A percentile compares a stretch with the other conserved stretches of the same genome.
Evolutionary conservation across 345 rosid genomes (phyloP).

Genomic region (Acer campestre): DNA sequence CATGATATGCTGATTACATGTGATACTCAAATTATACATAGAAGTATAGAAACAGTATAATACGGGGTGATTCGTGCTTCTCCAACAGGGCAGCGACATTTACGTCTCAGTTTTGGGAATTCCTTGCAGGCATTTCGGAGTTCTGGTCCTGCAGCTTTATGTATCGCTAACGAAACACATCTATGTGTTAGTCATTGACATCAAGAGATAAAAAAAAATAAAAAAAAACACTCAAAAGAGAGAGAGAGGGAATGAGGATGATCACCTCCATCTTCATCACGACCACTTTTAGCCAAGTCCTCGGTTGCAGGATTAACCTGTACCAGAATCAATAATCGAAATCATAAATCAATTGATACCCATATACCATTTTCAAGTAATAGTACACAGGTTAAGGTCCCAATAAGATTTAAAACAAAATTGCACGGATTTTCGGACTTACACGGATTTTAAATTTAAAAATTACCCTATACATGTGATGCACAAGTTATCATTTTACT

Average conservation of each 20-base stretch:
- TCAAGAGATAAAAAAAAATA: no score
- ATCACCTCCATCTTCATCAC: slow-evolving; percentile 98
- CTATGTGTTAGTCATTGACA: not conserved
- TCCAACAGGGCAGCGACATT: slow-evolving; percentile 68
- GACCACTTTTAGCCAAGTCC: slow-evolving; percentile 91
- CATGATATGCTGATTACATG: slow-evolving; percentile 3
- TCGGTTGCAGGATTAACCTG: slow-evolving; percentile 88
- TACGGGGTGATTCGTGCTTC: slow-evolving; percentile 91
- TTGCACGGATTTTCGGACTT: no score
- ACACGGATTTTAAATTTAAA: no score
- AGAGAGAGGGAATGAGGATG: not conserved
- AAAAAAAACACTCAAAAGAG: not conserved
- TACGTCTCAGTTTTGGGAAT: slow-evolving; percentile 56
- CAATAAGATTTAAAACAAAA: no score
- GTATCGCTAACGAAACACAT: slow-evolving; percentile 53
- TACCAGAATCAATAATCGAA: not conserved
- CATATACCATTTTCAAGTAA: no score
- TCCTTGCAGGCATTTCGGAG: slow-evolving; percentile 67
- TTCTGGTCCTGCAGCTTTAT: slow-evolving; percentile 79
- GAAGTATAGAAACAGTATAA: not conserved
- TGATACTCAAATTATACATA: not conserved
- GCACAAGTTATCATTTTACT: no score
- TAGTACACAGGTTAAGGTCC: no score
- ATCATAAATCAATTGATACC: no score
- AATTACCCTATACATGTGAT: no score